Conservation (phyloP, 306 rosid genomes). For the Vachellia collinsii region DNA sequence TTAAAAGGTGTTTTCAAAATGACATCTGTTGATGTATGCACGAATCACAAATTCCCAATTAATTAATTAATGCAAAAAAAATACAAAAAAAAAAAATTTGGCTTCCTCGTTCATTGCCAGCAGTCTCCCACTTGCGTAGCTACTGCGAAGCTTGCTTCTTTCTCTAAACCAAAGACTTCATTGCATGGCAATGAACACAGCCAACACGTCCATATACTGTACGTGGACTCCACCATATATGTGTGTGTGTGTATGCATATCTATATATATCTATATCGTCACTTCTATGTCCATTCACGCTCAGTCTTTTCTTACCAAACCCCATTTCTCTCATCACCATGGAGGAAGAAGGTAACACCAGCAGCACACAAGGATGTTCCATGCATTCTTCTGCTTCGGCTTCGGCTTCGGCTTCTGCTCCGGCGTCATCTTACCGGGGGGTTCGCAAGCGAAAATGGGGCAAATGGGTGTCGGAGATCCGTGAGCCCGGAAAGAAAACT, state of each 20-base stretch:
- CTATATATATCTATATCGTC: neutral
- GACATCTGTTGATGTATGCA: neutral
- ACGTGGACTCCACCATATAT: neutral
- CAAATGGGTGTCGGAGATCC: conserved; percentile 90
- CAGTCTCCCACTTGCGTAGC: conserved; percentile 62
- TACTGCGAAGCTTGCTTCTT: conserved; percentile 51
- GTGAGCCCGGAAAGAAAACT: conserved; percentile 81
- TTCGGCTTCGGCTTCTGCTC: neutral
- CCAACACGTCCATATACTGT: neutral
- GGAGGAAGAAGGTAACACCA: conserved; percentile 39
- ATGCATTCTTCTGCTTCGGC: neutral
- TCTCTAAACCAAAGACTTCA: neutral
- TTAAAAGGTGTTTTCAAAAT: neutral
- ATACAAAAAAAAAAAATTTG: neutral
- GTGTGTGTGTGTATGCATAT: neutral
- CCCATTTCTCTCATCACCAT: conserved; percentile 19
- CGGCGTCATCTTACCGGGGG: conserved; percentile 48
- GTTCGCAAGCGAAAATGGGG: conserved; percentile 95
- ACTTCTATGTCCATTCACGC: neutral
- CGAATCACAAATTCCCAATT: neutral
- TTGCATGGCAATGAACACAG: neutral
- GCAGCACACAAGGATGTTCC: conserved; percentile 25
- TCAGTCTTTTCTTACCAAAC: neutral
- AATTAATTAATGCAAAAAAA: conserved; percentile 25
- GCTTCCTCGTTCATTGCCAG: conserved; percentile 57